Percentiles rank a stretch among this genome's conserved stretches.
Evolutionary conservation across 179 eudicot genomes (phyloP).

Genomic region (Monotropa hypopitys): DNA sequence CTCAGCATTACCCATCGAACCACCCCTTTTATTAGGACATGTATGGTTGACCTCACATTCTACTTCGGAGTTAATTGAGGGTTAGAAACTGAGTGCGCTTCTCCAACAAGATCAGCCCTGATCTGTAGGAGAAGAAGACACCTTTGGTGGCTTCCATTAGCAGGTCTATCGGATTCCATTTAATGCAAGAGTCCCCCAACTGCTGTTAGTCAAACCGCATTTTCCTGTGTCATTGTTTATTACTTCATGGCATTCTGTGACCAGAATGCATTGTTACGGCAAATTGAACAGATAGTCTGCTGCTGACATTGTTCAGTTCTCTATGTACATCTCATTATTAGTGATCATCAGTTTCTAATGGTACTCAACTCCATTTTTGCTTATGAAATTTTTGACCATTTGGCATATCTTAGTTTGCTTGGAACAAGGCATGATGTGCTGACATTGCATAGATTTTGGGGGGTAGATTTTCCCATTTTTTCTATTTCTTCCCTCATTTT

Average conservation of each 20-base stretch:
- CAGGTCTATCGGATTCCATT: conserved; percentile 1
- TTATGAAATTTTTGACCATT: neutral
- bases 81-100: no score
- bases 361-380: no score
- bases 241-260: neutral
- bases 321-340: neutral
- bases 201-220: neutral
- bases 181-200: neutral
- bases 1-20: neutral
- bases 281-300: neutral
- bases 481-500: no score
- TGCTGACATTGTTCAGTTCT: neutral
- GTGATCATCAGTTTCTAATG: neutral
- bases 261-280: no score
- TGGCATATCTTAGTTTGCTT: neutral
- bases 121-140: neutral
- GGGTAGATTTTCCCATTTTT: no score
- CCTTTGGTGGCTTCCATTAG: no score
- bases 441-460: neutral
- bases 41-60: no score
- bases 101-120: no score
- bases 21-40: no score
- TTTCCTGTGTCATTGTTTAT: neutral
- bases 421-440: neutral
- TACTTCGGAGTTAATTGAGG: no score